phyloP scores from a whole-genome alignment of 352 stramenopile species.

The Globisporangium recalcitrans region DNA sequence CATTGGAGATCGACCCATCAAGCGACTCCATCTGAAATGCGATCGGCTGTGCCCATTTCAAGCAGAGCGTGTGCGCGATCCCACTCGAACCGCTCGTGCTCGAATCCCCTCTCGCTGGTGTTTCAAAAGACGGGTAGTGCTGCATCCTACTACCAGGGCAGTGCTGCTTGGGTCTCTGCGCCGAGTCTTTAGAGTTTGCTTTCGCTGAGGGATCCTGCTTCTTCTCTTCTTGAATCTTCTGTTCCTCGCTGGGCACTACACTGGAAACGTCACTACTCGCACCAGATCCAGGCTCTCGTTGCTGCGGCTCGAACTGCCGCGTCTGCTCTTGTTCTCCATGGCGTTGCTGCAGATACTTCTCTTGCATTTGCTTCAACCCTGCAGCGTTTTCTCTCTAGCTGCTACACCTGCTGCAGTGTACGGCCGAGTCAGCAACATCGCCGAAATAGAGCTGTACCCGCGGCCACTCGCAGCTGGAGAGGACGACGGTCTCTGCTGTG shows the following conservation, averaged over 20 bases:
- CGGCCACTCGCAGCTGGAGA: slow-evolving; percentile 27
- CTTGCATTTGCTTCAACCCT: slow-evolving; percentile 25
- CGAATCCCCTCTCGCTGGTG: neutral
- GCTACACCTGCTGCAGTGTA: slow-evolving; percentile 20
- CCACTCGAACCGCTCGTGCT: neutral
- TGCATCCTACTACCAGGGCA: slow-evolving; percentile 19
- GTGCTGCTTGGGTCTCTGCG: neutral
- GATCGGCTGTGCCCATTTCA: slow-evolving; percentile 38
- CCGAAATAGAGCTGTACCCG: slow-evolving; percentile 1
- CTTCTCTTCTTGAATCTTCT: neutral
- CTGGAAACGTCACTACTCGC: neutral
- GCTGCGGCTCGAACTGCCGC: neutral
- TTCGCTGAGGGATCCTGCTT: neutral
- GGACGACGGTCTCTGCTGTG: slow-evolving; percentile 27
- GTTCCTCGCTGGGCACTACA: neutral
- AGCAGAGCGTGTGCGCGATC: slow-evolving; percentile 21
- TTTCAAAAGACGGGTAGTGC: slow-evolving; percentile 31
- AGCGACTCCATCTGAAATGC: slow-evolving; percentile 32
- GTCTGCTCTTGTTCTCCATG: neutral
- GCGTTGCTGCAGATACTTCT: slow-evolving; percentile 9
- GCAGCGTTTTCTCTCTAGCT: slow-evolving; percentile 26
- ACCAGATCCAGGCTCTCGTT: neutral
- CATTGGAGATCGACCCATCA: slow-evolving; percentile 20
- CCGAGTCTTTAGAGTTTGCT: neutral
- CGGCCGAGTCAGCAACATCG: slow-evolving; percentile 14